These are phyloP conservation scores for Hippophae gyantsensis DNA, from an alignment of 306 rosid genomes.

Conservation along the genomic window DNA sequence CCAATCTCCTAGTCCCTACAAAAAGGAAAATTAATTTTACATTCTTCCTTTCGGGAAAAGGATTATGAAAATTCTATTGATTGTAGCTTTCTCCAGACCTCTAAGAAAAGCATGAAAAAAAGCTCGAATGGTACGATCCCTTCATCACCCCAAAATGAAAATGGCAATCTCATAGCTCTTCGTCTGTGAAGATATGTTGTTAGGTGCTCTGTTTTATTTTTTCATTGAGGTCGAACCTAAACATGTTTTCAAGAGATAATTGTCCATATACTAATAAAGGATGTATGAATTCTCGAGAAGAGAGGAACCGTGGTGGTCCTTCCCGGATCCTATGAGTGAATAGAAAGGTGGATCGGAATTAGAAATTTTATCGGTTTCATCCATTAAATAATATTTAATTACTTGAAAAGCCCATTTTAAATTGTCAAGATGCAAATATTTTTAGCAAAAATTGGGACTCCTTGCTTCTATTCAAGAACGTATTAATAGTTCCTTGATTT, in stretches of 20 bases:
- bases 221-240: not conserved
- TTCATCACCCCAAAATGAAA: not conserved
- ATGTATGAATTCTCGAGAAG: too few species aligned
- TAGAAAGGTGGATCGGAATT: too few species aligned
- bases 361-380: too few species aligned
- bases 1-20: not conserved
- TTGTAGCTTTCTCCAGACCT: too few species aligned
- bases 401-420: too few species aligned
- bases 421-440: too few species aligned
- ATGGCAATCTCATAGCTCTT: not conserved
- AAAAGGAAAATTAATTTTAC: not conserved
- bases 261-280: conserved; percentile 1
- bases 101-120: not conserved
- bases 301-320: not conserved
- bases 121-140: not conserved
- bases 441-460: too few species aligned
- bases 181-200: not conserved
- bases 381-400: too few species aligned
- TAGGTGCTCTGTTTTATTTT: not conserved
- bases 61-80: not conserved
- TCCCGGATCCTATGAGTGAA: too few species aligned
- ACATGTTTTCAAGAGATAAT: not conserved
- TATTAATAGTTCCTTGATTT: too few species aligned
- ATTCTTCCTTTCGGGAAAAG: not conserved
- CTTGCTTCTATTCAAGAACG: too few species aligned